Percentiles rank a stretch among this genome's conserved stretches.
These are phyloP conservation scores for Silybum marianum DNA, from an alignment of 129 eudicot genomes.

Conservation along the genomic window DNA sequence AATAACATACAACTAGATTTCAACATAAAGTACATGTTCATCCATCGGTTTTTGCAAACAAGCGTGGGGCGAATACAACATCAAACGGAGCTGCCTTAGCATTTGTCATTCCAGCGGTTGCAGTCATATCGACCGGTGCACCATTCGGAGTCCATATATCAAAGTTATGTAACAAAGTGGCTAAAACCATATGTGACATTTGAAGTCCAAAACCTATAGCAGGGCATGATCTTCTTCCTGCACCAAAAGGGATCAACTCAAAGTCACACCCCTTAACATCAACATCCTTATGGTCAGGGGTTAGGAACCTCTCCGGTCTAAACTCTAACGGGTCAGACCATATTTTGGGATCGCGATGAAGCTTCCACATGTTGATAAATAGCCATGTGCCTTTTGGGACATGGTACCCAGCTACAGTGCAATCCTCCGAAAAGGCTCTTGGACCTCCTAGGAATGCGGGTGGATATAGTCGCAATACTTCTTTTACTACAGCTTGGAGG, in stretches of 20 bases:
- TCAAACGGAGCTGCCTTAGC: conserved; percentile 21
- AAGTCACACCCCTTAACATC: conserved; percentile 13
- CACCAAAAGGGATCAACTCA: conserved; percentile 30
- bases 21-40: background rate
- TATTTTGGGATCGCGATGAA: conserved; percentile 19
- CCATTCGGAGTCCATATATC: conserved; percentile 17
- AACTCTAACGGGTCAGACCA: conserved; percentile 25
- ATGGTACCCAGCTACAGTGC: conserved; percentile 18
- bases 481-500: conserved; percentile 26
- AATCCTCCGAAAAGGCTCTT: conserved; percentile 15
- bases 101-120: conserved; percentile 17
- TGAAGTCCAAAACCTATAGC: conserved; percentile 3
- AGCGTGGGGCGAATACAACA: conserved; percentile 16
- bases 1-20: too few relatives aligned
- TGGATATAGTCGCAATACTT: conserved; percentile 21
- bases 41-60: background rate
- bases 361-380: conserved; percentile 13
- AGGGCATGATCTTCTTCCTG: conserved; percentile 28
- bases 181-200: conserved; percentile 24
- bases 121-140: conserved; percentile 25
- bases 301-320: conserved; percentile 22
- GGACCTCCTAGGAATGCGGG: conserved; percentile 7
- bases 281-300: conserved; percentile 8
- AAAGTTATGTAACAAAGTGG: conserved; percentile 23
- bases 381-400: conserved; percentile 22